Percentiles rank a stretch among this genome's conserved stretches.
Conservation (phyloP, 2,329 filamentous ascomycete species). For the Colletotrichum filicis region DNA sequence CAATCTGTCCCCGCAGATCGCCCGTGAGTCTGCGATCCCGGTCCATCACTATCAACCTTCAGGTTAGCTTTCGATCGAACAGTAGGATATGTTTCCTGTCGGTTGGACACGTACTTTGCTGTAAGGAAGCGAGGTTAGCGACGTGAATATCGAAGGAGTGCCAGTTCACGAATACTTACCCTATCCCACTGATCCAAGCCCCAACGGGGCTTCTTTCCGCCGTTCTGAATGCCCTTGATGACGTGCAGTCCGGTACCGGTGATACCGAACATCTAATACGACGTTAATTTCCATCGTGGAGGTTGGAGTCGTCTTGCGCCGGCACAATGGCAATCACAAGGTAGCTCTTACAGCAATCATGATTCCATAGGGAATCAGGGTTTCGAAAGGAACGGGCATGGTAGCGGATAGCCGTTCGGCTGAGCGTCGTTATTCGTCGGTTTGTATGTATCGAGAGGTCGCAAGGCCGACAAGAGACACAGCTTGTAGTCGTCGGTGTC, state of each 20-base stretch:
- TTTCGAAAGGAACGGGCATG: slow-evolving; percentile 74
- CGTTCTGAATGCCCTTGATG: slow-evolving; percentile 68
- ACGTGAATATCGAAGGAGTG: background rate
- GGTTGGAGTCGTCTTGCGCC: background rate
- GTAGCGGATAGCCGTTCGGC: slow-evolving; percentile 40
- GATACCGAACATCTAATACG: slow-evolving; percentile 69
- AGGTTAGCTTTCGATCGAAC: slow-evolving; percentile 21
- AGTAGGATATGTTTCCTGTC: background rate
- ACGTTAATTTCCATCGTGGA: slow-evolving; percentile 40
- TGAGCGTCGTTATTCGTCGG: slow-evolving; percentile 34
- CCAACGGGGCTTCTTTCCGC: slow-evolving; percentile 69
- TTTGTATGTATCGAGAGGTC: background rate
- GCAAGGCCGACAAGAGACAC: slow-evolving; percentile 2
- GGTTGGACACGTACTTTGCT: slow-evolving; percentile 63
- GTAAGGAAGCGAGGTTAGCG: slow-evolving; percentile 44
- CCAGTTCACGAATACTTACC: slow-evolving; percentile 50
- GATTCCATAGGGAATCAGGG: slow-evolving; percentile 73
- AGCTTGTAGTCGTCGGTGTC: background rate
- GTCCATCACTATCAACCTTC: slow-evolving; percentile 67
- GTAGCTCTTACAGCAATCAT: slow-evolving; percentile 62
- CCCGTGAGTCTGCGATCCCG: slow-evolving; percentile 72
- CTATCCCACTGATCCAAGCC: slow-evolving; percentile 72
- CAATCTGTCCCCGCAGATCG: slow-evolving; percentile 66
- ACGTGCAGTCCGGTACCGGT: slow-evolving; percentile 68
- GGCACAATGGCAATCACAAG: slow-evolving; percentile 40